These are phyloP conservation scores for Mycena galopus DNA, from an alignment of 768 basidiomycete species.

Conservation along the genomic window DNA sequence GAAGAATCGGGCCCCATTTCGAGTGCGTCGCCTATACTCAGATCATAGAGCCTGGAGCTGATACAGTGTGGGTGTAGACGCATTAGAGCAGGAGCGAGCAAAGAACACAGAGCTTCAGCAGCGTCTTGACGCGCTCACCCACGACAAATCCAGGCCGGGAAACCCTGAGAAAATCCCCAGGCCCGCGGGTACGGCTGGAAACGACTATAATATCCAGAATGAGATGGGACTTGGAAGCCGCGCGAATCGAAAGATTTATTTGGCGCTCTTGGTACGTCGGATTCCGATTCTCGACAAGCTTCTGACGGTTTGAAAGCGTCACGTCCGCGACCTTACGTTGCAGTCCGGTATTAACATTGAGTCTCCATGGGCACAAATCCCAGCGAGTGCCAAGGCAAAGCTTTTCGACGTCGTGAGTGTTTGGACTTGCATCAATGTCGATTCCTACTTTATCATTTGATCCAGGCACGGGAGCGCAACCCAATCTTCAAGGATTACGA, in stretches of 20 bases:
- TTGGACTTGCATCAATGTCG: neutral
- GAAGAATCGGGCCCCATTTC: too few species aligned
- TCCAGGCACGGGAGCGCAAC: conserved; percentile 6
- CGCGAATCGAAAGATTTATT: conserved; percentile 24
- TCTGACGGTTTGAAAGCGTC: neutral
- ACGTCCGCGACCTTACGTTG: conserved; percentile 26
- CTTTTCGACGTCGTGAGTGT: conserved; percentile 15
- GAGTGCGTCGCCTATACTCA: too few species aligned
- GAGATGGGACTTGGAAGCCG: neutral
- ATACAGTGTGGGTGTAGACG: too few species aligned
- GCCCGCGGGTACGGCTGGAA: neutral
- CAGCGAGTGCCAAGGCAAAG: conserved; percentile 14
- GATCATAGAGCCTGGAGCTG: too few species aligned
- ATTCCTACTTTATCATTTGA: neutral
- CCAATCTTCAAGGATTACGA: neutral
- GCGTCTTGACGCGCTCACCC: too few species aligned
- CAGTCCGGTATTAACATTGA: conserved; percentile 28
- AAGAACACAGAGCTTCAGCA: too few species aligned
- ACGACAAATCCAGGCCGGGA: too few species aligned
- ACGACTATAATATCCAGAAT: conserved; percentile 3
- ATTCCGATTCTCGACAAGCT: neutral
- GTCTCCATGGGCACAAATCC: conserved; percentile 13
- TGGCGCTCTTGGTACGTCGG: neutral
- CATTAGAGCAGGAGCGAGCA: too few species aligned
- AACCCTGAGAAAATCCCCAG: neutral